Evolutionary conservation across 1,284 basidiomycete genomes (phyloP), one percentile per base, ranked within the genome.

Genomic region (Cystobasidium slooffiae): DNA sequence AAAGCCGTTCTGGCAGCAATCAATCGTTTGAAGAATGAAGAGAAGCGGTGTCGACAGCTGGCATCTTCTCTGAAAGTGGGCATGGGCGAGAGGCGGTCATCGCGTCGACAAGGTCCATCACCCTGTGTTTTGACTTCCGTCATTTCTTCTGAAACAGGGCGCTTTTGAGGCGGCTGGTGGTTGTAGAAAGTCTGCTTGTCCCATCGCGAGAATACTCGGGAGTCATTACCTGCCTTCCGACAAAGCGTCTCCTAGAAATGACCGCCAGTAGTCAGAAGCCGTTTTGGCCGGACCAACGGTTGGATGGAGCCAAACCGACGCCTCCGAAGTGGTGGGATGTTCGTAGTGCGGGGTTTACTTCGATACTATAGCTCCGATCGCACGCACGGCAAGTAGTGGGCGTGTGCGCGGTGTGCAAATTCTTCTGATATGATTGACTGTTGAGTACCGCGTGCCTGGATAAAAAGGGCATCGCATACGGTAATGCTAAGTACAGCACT

Each of bases 11-110:
- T n/a, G 44, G 47, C 61, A 63, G 61, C 61, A 47, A 41, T 61
- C 59, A 49, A n/a, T 22, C 43, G 37, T 41, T 7, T 49, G 46
- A 63, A 49, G 61, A 63, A 41, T 46, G 43, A 63, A 63, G 6
- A 51, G 31, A 37, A 63, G 61, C 24, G 14, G 44, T 37, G 61
- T 6, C 24, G 61, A 49, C 18, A 63, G 61, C 61, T 63, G 44
- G 1, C 22, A 24, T 55, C 12, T 55, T 31, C 12, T 12, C 12
- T 16, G 10, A 20, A 55, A 31, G 22, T 55, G 53, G 10, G 24
- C 3, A 55, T 20, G 14, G 10, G 53, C 18, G n/a, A 18, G 44
- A n/a, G n/a, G 16, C 5, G 31, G 31, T 31, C 31, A 31, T 31
- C 31, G 24, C 61, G 16, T 49, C 44, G 61, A 63, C 61, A 49